Base-by-base conservation (phyloP, 192 early-diverging fungal genomes). In the Cladochytrium replicatum region DNA sequence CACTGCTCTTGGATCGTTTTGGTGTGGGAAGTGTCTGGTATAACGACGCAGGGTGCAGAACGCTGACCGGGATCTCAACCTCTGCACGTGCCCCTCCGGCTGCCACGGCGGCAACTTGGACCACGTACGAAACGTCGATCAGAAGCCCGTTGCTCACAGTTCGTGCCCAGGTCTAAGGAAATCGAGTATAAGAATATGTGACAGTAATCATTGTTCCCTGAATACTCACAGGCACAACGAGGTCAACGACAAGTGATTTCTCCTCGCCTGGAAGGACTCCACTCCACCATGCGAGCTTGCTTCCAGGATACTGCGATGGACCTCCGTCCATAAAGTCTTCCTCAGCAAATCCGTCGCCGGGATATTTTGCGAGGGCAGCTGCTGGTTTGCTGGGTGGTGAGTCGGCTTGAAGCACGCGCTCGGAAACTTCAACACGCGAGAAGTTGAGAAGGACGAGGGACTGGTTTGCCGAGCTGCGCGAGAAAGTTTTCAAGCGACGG, bases 81-180 rank as follows among this genome's bases (percentile, higher is more conserved):
- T 9, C 31, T 41, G 17, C n/a, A 1, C 21, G 41, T 43, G 24
- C 42, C n/a, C n/a, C n/a, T n/a, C n/a, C n/a, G n/a, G n/a, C n/a
- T n/a, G n/a, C n/a, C n/a, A n/a, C n/a, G 11, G 59, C 48, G 6
- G 60, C 38, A 4, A 70, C 67, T 40, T 61, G 58, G 29, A 74
- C 39, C 2, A 61, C 60, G 45, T 63, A 74, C 5, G 64, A 70
- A 25, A 70, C 64, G 29, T 74, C 72, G 21, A 74, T 26, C 39
- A 69, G 48, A 5, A 52, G 32, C 6, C 40, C 60, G 40, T 50
- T 50, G 8, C 60, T 55, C 25, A 74, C 58, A 6, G 64, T 47
- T 13, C 61, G 29, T 6, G 56, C 56, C 4, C n/a, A n/a, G n/a
- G n/a, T n/a, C n/a, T n/a, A n/a, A n/a, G n/a, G n/a, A n/a, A n/a